Conservation (phyloP, 1,284 basidiomycete genomes). For the Cutaneotrichosporon cavernicola region DNA sequence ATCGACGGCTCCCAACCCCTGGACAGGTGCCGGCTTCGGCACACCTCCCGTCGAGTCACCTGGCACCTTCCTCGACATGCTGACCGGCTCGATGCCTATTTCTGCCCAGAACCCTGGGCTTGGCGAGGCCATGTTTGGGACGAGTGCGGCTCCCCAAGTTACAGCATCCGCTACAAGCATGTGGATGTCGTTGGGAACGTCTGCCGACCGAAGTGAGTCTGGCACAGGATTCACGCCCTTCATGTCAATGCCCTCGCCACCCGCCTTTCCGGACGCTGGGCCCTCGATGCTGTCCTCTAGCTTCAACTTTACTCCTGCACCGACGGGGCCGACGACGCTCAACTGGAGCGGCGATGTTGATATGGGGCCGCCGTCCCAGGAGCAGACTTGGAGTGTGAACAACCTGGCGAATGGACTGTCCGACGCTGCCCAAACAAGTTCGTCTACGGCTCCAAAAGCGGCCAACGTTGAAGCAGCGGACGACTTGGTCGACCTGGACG, state of each 20-base stretch:
- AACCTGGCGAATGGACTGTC: neutral
- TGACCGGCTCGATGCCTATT: slow-evolving; percentile 25
- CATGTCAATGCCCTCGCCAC: slow-evolving; percentile 16
- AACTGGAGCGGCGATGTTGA: slow-evolving; percentile 14
- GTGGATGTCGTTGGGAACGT: slow-evolving; percentile 19
- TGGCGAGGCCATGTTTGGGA: neutral
- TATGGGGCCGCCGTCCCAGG: slow-evolving; percentile 15
- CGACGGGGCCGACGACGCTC: slow-evolving; percentile 11
- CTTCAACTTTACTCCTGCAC: slow-evolving; percentile 46
- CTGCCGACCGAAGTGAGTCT: slow-evolving; percentile 19
- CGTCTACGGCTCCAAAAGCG: neutral
- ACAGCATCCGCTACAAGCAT: slow-evolving; percentile 6
- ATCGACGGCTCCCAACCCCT: neutral
- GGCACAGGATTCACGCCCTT: slow-evolving; percentile 30
- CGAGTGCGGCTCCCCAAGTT: neutral
- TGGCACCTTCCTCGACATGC: slow-evolving; percentile 47
- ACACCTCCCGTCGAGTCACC: slow-evolving; percentile 29
- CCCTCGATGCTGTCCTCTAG: slow-evolving; percentile 38
- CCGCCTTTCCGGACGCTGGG: neutral
- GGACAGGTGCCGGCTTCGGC: neutral
- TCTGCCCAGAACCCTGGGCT: neutral
- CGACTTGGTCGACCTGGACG: slow-evolving; percentile 2
- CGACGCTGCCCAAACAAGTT: neutral
- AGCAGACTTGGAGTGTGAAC: slow-evolving; percentile 3
- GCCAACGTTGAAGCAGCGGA: neutral